Conservation (phyloP, 306 rosid species). For the Aeschynomene evenia region DNA sequence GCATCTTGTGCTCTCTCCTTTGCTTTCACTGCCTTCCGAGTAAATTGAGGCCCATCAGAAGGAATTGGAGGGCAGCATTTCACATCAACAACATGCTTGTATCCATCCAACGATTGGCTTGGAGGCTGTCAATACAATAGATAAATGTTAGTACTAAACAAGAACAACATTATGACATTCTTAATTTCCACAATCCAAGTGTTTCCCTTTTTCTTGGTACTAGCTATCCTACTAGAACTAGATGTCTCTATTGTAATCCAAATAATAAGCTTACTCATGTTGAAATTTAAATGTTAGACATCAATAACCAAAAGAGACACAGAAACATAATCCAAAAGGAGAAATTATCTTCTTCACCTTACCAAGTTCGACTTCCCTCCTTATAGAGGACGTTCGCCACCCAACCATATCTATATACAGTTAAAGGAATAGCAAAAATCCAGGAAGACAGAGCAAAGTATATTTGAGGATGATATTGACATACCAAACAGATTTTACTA, state of each 20-base stretch:
- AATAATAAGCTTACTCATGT: background rate
- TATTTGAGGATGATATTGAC: conserved; percentile 14
- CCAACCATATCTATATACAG: conserved; percentile 88
- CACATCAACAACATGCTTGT: conserved; percentile 88
- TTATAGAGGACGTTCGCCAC: conserved; percentile 97
- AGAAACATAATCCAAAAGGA: conserved; percentile 16
- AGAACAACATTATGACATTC: background rate
- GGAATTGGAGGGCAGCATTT: conserved; percentile 71
- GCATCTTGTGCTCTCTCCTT: conserved; percentile 84
- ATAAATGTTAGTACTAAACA: conserved; percentile 31
- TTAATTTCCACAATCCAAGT: conserved; percentile 5
- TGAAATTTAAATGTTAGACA: conserved; percentile 1
- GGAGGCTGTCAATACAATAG: conserved; percentile 62
- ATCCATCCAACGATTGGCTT: conserved; percentile 78
- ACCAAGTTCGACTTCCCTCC: conserved; percentile 77
- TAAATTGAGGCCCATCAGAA: conserved; percentile 75
- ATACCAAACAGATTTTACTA: conserved; percentile 1
- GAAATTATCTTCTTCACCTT: conserved; percentile 58
- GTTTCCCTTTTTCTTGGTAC: background rate
- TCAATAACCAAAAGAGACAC: conserved; percentile 10
- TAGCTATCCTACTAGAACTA: background rate
- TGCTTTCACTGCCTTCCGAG: conserved; percentile 77
- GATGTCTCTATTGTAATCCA: conserved; percentile 8
- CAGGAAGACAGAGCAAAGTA: conserved; percentile 24
- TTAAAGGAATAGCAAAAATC: conserved; percentile 40